These are phyloP conservation scores for Phytophthora fragariaefolia DNA, from an alignment of 352 stramenopile genomes.

Conservation along the genomic window DNA sequence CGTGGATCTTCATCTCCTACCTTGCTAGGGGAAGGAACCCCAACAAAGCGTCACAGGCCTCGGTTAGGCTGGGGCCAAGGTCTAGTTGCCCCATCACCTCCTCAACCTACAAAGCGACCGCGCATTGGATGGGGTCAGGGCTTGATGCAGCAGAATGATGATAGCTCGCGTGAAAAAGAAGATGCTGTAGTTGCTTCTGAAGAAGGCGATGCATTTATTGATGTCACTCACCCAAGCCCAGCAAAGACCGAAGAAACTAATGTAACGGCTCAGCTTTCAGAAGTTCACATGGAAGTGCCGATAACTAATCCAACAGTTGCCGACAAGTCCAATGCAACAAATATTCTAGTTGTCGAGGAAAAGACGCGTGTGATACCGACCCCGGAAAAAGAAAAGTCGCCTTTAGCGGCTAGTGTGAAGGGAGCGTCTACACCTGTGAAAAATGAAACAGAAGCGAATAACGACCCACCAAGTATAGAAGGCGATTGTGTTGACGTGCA, in stretches of 20 bases:
- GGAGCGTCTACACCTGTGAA: not conserved
- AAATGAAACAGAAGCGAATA: conserved; percentile 10
- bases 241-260: conserved; percentile 13
- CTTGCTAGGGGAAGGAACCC: conserved; percentile 32
- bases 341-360: not conserved
- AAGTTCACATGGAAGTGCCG: conserved; percentile 13
- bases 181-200: conserved; percentile 9
- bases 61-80: conserved; percentile 86
- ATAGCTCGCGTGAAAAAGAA: conserved; percentile 16
- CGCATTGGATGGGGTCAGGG: conserved; percentile 86
- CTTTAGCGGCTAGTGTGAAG: conserved; percentile 1
- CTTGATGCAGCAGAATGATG: conserved; percentile 57
- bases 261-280: not conserved
- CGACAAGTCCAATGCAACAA: conserved; percentile 1
- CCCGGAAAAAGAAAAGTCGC: conserved; percentile 19
- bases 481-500: conserved; percentile 16
- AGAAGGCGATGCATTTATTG: conserved; percentile 4
- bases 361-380: conserved; percentile 3
- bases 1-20: conserved; percentile 20
- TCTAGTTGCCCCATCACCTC: conserved; percentile 68
- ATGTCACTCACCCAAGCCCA: conserved; percentile 9
- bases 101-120: conserved; percentile 71
- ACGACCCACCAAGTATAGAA: conserved; percentile 3
- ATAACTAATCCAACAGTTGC: not conserved
- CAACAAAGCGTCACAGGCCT: conserved; percentile 68